Conservation (phyloP, 805 yeast species). For the Wickerhamiella shivajii region DNA sequence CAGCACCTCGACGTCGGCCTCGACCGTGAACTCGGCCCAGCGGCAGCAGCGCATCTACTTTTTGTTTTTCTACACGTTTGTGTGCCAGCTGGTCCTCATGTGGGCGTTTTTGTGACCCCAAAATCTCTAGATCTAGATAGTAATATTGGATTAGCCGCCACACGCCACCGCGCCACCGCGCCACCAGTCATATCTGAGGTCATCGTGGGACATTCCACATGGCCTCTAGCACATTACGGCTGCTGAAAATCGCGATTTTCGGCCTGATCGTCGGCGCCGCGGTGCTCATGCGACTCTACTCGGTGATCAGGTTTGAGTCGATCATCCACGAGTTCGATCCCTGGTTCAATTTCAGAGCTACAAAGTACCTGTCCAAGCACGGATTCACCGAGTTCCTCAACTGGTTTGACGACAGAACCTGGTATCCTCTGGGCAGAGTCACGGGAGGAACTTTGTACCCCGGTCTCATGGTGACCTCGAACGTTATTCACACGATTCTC, state of each 20-base stretch:
- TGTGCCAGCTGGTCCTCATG: conserved; percentile 61
- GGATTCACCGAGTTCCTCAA: conserved; percentile 84
- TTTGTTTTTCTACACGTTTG: conserved; percentile 68
- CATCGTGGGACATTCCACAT: too few relatives aligned
- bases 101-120: conserved; percentile 27
- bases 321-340: conserved; percentile 85
- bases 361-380: conserved; percentile 74
- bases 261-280: conserved; percentile 80
- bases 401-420: conserved; percentile 97
- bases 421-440: conserved; percentile 98
- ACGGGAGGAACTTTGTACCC: conserved; percentile 98
- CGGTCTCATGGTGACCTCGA: conserved; percentile 96
- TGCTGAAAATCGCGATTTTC: conserved; percentile 54
- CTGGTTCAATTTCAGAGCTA: conserved; percentile 72
- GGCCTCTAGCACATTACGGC: conserved; percentile 12
- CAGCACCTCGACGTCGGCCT: conserved; percentile 33
- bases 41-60: conserved; percentile 76
- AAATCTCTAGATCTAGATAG: not conserved
- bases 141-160: too few relatives aligned
- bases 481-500: conserved; percentile 66
- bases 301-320: conserved; percentile 91
- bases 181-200: too few relatives aligned
- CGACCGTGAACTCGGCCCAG: conserved; percentile 46
- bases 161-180: too few relatives aligned
- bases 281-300: conserved; percentile 76